These are phyloP conservation scores for Geotrichum europaeum DNA, from an alignment of 1,139 yeast genomes.

Conservation along the genomic window DNA sequence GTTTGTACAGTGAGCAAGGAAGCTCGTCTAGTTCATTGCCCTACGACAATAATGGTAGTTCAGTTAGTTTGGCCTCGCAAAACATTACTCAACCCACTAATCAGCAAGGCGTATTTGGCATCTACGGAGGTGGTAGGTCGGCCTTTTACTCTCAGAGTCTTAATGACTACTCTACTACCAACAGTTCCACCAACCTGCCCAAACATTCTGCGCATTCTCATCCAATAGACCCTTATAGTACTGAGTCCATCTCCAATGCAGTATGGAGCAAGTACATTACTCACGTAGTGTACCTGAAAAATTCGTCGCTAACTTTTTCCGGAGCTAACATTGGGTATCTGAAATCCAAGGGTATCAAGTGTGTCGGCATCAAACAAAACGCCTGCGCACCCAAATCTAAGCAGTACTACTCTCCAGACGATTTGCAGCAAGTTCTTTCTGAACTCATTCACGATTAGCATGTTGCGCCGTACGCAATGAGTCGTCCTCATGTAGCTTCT, in stretches of 20 bases:
- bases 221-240: conserved; percentile 11
- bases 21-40: conserved; percentile 6
- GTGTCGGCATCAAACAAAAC: background rate
- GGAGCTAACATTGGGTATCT: conserved; percentile 2
- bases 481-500: background rate
- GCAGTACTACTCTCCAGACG: background rate
- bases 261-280: conserved; percentile 16
- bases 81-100: background rate
- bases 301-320: conserved; percentile 9
- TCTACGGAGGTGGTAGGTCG: background rate
- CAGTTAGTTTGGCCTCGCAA: conserved; percentile 4
- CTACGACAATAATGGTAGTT: conserved; percentile 5
- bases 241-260: conserved; percentile 4
- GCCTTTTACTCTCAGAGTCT: background rate
- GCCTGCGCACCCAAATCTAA: background rate
- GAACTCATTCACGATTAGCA: background rate
- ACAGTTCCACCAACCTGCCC: background rate
- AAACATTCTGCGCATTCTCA: background rate
- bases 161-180: background rate
- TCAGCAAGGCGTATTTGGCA: background rate
- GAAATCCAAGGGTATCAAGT: conserved; percentile 10
- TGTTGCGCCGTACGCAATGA: background rate
- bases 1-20: conserved; percentile 24
- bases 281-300: conserved; percentile 16
- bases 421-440: background rate